Evolutionary conservation across 768 basidiomycete genomes (phyloP).

Genomic region (Kwoniella pini): DNA sequence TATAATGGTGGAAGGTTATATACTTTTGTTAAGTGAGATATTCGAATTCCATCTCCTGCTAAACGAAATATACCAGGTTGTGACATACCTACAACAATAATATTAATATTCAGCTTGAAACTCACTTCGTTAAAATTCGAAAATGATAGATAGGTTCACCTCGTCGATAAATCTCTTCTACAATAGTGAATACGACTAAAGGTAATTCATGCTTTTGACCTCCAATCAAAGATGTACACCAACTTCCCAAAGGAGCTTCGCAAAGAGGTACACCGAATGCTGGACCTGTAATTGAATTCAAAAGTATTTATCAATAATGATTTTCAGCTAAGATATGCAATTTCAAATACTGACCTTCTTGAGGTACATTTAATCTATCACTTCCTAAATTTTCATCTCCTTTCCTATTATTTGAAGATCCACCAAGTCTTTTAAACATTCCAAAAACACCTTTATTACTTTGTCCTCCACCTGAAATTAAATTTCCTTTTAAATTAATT

Average conservation of each 20-base stretch:
- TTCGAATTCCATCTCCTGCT: constrained; percentile 42
- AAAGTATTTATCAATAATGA: neutral
- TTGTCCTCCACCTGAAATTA: neutral
- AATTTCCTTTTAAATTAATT: neutral
- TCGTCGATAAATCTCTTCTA: constrained; percentile 49
- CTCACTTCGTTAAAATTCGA: neutral
- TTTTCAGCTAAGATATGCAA: neutral
- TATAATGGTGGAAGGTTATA: constrained; percentile 46
- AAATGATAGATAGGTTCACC: constrained; percentile 21
- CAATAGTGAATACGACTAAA: constrained; percentile 40
- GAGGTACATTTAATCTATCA: neutral
- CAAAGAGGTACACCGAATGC: constrained; percentile 43
- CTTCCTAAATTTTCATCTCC: neutral
- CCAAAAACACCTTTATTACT: constrained; percentile 29
- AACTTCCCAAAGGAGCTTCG: constrained; percentile 32
- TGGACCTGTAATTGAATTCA: constrained; percentile 22
- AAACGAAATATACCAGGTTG: constrained; percentile 48
- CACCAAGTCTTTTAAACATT: constrained; percentile 30
- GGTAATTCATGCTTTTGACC: constrained; percentile 46
- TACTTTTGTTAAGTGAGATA: constrained; percentile 35
- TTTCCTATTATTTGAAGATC: constrained; percentile 2
- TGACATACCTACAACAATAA: constrained; percentile 32
- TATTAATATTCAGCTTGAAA: too few species aligned
- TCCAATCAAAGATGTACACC: constrained; percentile 44
- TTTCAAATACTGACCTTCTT: constrained; percentile 20